Conservation (phyloP, 140 eudicot species). For the Ambrosia hybrid region DNA sequence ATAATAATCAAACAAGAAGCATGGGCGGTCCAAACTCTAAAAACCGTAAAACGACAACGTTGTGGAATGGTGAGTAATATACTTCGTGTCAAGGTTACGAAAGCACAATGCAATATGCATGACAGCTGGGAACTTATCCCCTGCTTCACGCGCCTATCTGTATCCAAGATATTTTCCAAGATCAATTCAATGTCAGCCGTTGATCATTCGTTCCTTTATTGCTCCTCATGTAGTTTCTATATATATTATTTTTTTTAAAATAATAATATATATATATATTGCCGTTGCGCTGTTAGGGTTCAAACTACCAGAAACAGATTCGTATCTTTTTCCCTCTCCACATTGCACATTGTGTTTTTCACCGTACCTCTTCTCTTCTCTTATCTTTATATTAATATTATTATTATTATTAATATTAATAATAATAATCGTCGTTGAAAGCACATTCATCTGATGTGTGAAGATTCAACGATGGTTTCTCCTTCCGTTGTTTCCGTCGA, state of each 20-base stretch:
- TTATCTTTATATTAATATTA: too few species aligned
- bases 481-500: slow-evolving; percentile 31
- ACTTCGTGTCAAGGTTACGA: slow-evolving; percentile 23
- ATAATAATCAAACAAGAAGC: background rate
- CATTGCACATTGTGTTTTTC: slow-evolving; percentile 28
- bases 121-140: slow-evolving; percentile 10
- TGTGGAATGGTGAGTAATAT: background rate
- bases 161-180: slow-evolving; percentile 26
- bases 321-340: slow-evolving; percentile 34
- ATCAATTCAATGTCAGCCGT: slow-evolving; percentile 32
- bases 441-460: slow-evolving; percentile 28
- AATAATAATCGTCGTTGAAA: too few species aligned
- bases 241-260: background rate
- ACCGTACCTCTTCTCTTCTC: too few species aligned
- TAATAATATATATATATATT: background rate
- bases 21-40: slow-evolving; percentile 12
- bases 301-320: slow-evolving; percentile 28
- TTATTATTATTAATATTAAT: too few species aligned
- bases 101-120: slow-evolving; percentile 1
- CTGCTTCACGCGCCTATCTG: slow-evolving; percentile 21
- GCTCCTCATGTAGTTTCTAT: slow-evolving; percentile 5
- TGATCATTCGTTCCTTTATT: background rate
- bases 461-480: slow-evolving; percentile 33
- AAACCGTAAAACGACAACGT: background rate
- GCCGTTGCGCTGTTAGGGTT: slow-evolving; percentile 35